phyloP scores from a whole-genome alignment of 2,329 filamentous ascomycete species.

The Ophiostoma australiae region DNA sequence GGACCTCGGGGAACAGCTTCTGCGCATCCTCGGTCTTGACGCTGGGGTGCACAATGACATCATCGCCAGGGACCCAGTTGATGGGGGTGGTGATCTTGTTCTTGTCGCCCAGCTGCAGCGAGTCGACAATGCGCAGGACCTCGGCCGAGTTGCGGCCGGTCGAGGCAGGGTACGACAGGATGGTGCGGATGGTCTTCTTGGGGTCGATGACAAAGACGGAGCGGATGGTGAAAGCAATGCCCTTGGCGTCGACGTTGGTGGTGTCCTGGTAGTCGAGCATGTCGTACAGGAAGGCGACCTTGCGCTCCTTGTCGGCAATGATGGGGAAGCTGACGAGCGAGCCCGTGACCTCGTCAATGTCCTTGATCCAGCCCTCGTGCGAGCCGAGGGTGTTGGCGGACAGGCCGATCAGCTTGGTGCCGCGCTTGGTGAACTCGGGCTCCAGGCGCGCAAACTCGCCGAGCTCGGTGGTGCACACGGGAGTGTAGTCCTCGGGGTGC shows the following conservation, averaged over 20 bases:
- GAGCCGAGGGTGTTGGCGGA: slow-evolving; percentile 79
- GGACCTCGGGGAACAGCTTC: slow-evolving; percentile 77
- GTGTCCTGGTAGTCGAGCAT: slow-evolving; percentile 80
- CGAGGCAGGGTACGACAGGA: slow-evolving; percentile 86
- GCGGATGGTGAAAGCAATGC: slow-evolving; percentile 88
- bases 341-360: slow-evolving; percentile 74
- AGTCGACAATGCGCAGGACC: slow-evolving; percentile 73
- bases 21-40: slow-evolving; percentile 81
- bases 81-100: slow-evolving; percentile 84
- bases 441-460: slow-evolving; percentile 87
- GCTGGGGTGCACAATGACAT: slow-evolving; percentile 83
- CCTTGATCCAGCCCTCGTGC: slow-evolving; percentile 85
- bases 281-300: slow-evolving; percentile 71
- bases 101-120: slow-evolving; percentile 78
- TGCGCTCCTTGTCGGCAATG: slow-evolving; percentile 72
- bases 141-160: slow-evolving; percentile 79
- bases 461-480: slow-evolving; percentile 90
- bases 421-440: slow-evolving; percentile 79
- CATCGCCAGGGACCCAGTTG: slow-evolving; percentile 83
- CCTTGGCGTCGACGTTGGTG: slow-evolving; percentile 75
- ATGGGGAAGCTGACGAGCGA: slow-evolving; percentile 70
- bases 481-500: slow-evolving; percentile 86
- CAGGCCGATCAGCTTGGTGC: slow-evolving; percentile 86
- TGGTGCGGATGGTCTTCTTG: slow-evolving; percentile 86
- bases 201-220: slow-evolving; percentile 94